Evolutionary conservation across 2,329 filamentous ascomycete genomes (phyloP).

Genomic region (Epichloe gansuensis): DNA sequence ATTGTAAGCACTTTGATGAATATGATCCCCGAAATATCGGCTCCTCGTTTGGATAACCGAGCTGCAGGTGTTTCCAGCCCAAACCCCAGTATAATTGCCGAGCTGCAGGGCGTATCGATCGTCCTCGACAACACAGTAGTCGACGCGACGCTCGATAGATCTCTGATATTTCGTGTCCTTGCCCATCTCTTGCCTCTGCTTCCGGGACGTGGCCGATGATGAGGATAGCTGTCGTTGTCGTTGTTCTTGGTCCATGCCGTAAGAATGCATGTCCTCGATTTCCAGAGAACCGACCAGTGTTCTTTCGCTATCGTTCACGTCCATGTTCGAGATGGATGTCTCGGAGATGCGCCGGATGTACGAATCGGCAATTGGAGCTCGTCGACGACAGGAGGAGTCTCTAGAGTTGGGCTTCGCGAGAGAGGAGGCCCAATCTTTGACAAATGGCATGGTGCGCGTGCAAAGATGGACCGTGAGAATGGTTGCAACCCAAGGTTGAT

Average conservation of each 20-base stretch:
- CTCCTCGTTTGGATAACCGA: slow-evolving; percentile 8
- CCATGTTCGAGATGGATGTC: background rate
- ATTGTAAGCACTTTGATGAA: slow-evolving; percentile 8
- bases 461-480: background rate
- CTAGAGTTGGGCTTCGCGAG: background rate
- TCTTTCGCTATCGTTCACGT: slow-evolving; percentile 5
- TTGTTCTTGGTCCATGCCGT: background rate
- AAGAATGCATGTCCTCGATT: background rate
- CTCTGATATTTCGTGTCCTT: background rate
- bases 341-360: background rate
- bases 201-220: background rate
- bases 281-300: slow-evolving; percentile 3
- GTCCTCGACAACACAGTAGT: slow-evolving; percentile 8
- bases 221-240: background rate
- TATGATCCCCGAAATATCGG: slow-evolving; percentile 10
- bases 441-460: slow-evolving; percentile 2
- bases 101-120: slow-evolving; percentile 2
- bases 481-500: background rate
- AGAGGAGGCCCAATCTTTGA: slow-evolving; percentile 2
- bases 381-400: background rate
- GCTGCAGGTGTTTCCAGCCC: slow-evolving; percentile 7
- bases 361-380: background rate
- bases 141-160: slow-evolving; percentile 8
- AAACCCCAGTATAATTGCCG: slow-evolving; percentile 13
- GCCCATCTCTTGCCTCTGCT: background rate